Evolutionary conservation across 306 rosid genomes (phyloP).

Genomic region (Prunus salicina): DNA sequence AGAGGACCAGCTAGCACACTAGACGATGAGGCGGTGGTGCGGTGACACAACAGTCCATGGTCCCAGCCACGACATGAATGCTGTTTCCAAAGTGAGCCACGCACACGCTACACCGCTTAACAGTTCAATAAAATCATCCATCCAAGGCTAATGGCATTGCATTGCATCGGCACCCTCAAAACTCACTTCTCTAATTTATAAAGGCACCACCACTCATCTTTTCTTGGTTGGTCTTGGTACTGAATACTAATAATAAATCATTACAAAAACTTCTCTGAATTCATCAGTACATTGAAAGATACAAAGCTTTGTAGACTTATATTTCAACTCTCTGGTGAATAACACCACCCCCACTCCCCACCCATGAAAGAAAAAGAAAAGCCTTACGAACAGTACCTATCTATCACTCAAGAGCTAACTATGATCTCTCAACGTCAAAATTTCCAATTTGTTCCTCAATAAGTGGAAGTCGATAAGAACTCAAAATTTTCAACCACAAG

Average conservation of each 20-base stretch:
- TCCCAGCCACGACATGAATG: background rate
- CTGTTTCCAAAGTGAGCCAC: background rate
- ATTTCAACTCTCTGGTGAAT: background rate
- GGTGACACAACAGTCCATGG: background rate
- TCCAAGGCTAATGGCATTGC: too few relatives aligned
- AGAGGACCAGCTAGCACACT: background rate
- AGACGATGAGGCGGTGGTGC: background rate
- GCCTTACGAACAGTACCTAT: background rate
- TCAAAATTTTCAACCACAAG: conserved; percentile 35
- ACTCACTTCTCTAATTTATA: too few relatives aligned
- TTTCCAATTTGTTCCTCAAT: conserved; percentile 31
- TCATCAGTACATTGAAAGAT: background rate
- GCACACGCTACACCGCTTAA: background rate
- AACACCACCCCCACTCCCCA: background rate
- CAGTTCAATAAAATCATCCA: too few relatives aligned
- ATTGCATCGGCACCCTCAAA: too few relatives aligned
- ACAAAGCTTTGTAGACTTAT: background rate
- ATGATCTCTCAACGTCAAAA: conserved; percentile 35
- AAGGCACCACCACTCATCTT: too few relatives aligned
- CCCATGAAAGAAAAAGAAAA: background rate
- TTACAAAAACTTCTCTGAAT: background rate
- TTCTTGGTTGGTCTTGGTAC: too few relatives aligned
- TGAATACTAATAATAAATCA: background rate
- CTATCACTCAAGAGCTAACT: conserved; percentile 11
- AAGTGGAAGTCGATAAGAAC: conserved; percentile 31